Conservation (phyloP, 2,329 filamentous ascomycete genomes). For the Diaporthe aspalathi region DNA sequence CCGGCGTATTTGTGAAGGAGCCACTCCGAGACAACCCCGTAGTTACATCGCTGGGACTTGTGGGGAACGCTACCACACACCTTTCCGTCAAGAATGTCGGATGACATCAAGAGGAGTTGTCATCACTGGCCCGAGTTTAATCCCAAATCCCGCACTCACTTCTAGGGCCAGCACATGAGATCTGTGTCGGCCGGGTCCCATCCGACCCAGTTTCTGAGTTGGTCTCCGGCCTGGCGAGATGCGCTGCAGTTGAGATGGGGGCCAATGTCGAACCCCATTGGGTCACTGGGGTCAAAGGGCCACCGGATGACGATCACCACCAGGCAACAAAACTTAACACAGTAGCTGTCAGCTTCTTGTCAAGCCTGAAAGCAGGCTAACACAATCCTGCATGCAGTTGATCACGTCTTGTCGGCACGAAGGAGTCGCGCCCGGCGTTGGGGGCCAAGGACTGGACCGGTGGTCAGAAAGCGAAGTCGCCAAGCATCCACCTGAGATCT, state of each 20-base stretch:
- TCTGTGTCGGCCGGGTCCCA: background rate
- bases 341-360: background rate
- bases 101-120: conserved; percentile 36
- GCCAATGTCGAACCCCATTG: conserved; percentile 5
- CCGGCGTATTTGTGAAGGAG: background rate
- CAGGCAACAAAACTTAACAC: background rate
- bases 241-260: conserved; percentile 18
- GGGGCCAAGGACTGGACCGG: conserved; percentile 23
- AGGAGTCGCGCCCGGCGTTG: conserved; percentile 11
- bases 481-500: conserved; percentile 34
- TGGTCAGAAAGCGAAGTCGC: conserved; percentile 16
- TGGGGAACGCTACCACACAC: conserved; percentile 26
- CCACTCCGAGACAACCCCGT: conserved; percentile 8
- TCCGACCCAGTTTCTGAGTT: conserved; percentile 7
- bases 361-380: background rate
- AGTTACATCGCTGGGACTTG: conserved; percentile 17
- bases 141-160: conserved; percentile 20
- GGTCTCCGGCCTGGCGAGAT: conserved; percentile 10
- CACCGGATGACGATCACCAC: conserved; percentile 4
- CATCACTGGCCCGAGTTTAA: background rate
- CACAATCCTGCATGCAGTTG: conserved; percentile 27
- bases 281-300: background rate
- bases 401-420: conserved; percentile 22
- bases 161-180: conserved; percentile 16
- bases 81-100: conserved; percentile 7